phyloP scores from a whole-genome alignment of 495 filamentous ascomycete species.

The Pyrenopolyporus hunteri region DNA sequence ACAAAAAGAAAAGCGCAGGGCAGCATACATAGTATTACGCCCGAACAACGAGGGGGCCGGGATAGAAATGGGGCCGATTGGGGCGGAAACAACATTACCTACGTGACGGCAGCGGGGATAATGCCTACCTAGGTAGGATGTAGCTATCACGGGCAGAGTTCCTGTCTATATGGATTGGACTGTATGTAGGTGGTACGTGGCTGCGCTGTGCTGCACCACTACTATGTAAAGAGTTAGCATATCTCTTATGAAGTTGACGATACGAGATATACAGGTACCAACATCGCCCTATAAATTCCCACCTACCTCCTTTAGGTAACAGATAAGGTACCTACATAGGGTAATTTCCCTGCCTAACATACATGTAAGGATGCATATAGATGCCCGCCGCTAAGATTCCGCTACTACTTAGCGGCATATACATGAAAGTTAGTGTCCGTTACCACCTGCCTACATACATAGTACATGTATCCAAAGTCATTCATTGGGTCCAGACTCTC shows the following conservation, averaged over 20 bases:
- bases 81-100: not conserved
- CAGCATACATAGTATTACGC: too few relatives aligned
- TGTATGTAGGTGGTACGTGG: slow-evolving; percentile 15
- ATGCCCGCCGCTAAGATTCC: not conserved
- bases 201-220: slow-evolving; percentile 3
- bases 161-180: slow-evolving; percentile 19
- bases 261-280: too few relatives aligned
- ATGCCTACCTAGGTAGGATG: too few relatives aligned
- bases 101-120: not conserved
- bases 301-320: not conserved
- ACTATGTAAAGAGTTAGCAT: too few relatives aligned
- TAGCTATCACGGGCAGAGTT: slow-evolving; percentile 13
- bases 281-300: too few relatives aligned
- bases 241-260: too few relatives aligned
- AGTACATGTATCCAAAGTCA: not conserved
- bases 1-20: not conserved
- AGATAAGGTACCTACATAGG: too few relatives aligned
- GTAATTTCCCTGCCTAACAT: too few relatives aligned
- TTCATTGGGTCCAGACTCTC: slow-evolving; percentile 7
- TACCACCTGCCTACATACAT: too few relatives aligned
- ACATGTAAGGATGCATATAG: not conserved
- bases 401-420: too few relatives aligned
- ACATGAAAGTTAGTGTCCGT: not conserved
- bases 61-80: not conserved
- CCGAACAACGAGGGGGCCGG: not conserved